A percentile compares a stretch with the other conserved stretches of the same genome.
Evolutionary conservation across 257 asterid species (phyloP).

Genomic region (Mentha longifolia): DNA sequence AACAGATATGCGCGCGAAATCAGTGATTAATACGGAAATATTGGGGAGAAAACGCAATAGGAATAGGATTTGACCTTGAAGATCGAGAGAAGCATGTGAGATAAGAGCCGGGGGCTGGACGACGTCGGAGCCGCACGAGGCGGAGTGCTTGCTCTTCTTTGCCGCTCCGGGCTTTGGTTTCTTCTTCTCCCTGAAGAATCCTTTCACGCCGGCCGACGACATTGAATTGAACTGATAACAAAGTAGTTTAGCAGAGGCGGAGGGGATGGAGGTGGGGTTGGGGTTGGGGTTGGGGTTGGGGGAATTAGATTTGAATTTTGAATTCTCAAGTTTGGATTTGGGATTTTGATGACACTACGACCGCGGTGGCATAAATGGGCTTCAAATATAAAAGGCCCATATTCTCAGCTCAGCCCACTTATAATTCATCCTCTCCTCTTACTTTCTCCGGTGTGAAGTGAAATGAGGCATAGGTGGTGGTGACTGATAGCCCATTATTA

Average conservation of each 20-base stretch:
- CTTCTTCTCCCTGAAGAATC: conserved; percentile 75
- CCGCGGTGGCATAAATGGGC: conserved; percentile 8
- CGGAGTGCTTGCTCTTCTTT: conserved; percentile 48
- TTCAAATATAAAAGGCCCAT: not conserved
- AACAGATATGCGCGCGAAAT: not conserved
- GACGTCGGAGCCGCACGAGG: conserved; percentile 57
- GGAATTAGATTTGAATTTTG: not conserved
- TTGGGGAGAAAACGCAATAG: not conserved
- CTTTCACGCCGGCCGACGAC: conserved; percentile 66
- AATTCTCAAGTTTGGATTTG: conserved; percentile 32
- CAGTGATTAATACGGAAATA: no score
- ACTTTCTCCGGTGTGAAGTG: not conserved
- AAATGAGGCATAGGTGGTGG: conserved; percentile 5
- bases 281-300: not conserved
- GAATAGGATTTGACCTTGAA: conserved; percentile 47
- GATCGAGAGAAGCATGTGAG: conserved; percentile 70
- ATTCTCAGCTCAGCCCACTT: not conserved
- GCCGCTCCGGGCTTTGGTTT: conserved; percentile 44
- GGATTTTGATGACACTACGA: not conserved
- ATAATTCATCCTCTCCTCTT: not conserved
- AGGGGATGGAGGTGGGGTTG: not conserved
- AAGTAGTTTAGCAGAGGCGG: not conserved
- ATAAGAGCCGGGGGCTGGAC: conserved; percentile 63
- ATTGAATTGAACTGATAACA: conserved; percentile 4
- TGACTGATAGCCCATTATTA: not conserved